Conservation (phyloP, 345 rosid genomes). For the Citrus glauca region DNA sequence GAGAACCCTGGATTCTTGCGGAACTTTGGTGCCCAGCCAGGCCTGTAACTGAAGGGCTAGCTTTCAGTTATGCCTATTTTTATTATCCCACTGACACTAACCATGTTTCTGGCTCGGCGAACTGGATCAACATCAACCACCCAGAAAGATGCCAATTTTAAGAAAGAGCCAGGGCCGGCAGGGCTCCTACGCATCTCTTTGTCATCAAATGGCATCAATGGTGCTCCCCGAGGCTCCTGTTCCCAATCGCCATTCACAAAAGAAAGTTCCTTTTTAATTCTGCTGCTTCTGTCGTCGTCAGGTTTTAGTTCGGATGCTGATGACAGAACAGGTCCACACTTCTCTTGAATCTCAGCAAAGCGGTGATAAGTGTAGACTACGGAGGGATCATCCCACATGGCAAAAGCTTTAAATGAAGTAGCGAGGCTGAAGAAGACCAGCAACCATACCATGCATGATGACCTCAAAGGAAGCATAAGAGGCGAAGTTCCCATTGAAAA, state of each 20-base stretch:
- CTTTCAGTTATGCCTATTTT: not conserved
- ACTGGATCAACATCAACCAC: constrained; percentile 8
- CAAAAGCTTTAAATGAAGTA: not conserved
- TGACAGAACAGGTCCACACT: not conserved
- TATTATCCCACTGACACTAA: not conserved
- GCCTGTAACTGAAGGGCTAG: not conserved
- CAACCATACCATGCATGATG: not conserved
- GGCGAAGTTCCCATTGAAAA: not conserved
- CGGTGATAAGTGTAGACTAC: not conserved
- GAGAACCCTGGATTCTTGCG: not conserved
- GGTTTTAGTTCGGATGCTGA: constrained; percentile 10
- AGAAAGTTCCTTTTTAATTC: constrained; percentile 12
- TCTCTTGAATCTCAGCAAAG: constrained; percentile 1
- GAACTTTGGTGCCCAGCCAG: not conserved
- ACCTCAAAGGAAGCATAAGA: not conserved
- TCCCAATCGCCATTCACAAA: constrained; percentile 23
- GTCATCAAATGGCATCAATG: constrained; percentile 26
- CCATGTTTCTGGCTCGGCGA: constrained; percentile 3
- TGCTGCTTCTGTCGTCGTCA: not conserved
- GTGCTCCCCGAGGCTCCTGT: constrained; percentile 12
- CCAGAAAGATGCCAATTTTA: constrained; percentile 12
- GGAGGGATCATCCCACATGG: not conserved
- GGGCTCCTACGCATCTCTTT: not conserved
- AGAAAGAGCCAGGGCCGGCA: not conserved
- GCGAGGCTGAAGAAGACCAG: not conserved